These are phyloP conservation scores for Clathrus columnatus DNA, from an alignment of 768 basidiomycete genomes.

Conservation along the genomic window DNA sequence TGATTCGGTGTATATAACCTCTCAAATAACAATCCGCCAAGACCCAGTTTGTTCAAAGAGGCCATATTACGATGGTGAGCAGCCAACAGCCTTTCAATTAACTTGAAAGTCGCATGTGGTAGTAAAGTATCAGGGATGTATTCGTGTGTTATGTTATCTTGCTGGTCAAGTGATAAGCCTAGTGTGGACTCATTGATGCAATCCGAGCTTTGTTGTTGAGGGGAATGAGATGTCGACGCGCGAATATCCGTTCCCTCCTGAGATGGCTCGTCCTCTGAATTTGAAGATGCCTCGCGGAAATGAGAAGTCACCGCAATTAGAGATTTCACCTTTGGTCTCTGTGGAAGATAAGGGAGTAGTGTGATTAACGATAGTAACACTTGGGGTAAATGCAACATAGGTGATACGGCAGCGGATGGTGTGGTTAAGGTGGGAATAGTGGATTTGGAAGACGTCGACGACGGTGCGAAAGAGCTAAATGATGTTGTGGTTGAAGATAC, in stretches of 20 bases:
- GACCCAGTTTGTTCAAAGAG: slow-evolving; percentile 48
- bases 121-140: slow-evolving; percentile 29
- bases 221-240: too few relatives aligned
- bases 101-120: slow-evolving; percentile 47
- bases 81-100: slow-evolving; percentile 53
- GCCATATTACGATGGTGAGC: slow-evolving; percentile 64
- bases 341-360: slow-evolving; percentile 23
- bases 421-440: slow-evolving; percentile 15
- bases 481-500: too few relatives aligned
- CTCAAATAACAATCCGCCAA: slow-evolving; percentile 45
- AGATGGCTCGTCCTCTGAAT: too few relatives aligned
- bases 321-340: background rate
- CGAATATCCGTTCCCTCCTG: too few relatives aligned
- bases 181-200: background rate
- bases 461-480: background rate
- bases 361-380: slow-evolving; percentile 56
- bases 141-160: slow-evolving; percentile 14
- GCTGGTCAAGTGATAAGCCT: background rate
- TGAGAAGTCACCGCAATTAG: background rate
- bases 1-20: slow-evolving; percentile 30
- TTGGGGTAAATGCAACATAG: slow-evolving; percentile 48
- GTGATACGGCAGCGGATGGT: slow-evolving; percentile 31
- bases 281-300: too few relatives aligned
- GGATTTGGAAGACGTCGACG: background rate
- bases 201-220: too few relatives aligned